These are phyloP conservation scores for Tilletia caries DNA, from an alignment of 1,284 basidiomycete species.

Conservation along the genomic window DNA sequence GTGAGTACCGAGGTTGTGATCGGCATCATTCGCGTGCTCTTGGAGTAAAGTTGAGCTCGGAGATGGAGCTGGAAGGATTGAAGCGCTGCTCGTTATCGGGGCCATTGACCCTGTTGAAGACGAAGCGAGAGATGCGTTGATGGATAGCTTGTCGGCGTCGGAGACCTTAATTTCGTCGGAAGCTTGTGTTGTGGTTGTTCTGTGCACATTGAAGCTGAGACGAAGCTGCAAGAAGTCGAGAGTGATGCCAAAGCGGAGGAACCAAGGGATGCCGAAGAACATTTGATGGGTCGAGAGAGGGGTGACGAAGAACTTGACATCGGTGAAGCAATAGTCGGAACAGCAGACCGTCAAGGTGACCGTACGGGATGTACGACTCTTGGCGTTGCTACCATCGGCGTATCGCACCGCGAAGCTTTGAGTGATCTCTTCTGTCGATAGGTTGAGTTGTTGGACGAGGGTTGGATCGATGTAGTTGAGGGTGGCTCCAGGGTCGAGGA, in stretches of 20 bases:
- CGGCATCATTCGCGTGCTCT: not conserved
- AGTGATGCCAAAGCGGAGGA: not conserved
- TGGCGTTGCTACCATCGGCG: not conserved
- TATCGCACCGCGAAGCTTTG: not conserved
- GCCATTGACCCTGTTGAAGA: not conserved
- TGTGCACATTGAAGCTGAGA: not conserved
- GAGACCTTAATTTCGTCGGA: not conserved
- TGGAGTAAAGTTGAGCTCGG: not conserved
- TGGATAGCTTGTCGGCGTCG: not conserved
- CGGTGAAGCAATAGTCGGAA: not conserved
- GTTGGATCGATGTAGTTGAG: conserved; percentile 10
- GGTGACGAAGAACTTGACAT: conserved; percentile 4
- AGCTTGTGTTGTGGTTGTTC: not conserved
- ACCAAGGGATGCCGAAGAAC: conserved; percentile 8
- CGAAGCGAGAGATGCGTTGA: not conserved
- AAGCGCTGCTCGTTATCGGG: not conserved
- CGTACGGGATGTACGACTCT: not conserved
- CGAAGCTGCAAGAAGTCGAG: not conserved
- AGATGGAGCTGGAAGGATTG: not conserved
- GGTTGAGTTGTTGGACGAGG: not conserved
- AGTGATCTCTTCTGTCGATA: not conserved
- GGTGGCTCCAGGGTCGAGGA: not conserved
- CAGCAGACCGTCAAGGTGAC: conserved; percentile 2
- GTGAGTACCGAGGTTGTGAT: conserved; percentile 5
- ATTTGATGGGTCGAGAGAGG: conserved; percentile 5